phyloP scores from a whole-genome alignment of 345 rosid species.

The Citrus australasica region DNA sequence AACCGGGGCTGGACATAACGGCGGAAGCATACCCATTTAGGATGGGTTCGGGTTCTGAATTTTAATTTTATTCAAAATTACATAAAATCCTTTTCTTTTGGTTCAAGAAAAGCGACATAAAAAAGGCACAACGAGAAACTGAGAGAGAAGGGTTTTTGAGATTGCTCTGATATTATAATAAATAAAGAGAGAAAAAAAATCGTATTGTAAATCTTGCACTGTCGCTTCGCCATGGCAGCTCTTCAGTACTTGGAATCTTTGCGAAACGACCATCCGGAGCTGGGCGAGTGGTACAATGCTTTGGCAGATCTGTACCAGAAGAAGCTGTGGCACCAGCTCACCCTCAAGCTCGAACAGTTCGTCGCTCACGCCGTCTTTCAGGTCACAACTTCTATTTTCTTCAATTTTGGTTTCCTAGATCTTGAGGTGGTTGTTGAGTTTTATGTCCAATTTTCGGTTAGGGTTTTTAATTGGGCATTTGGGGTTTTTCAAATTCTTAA shows the following conservation, averaged over 20 bases:
- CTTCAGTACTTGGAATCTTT: slow-evolving; percentile 76
- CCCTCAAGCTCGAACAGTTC: slow-evolving; percentile 97
- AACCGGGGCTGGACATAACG: too few relatives aligned
- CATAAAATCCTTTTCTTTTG: slow-evolving; percentile 17
- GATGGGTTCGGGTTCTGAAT: not conserved
- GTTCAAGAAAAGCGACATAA: slow-evolving; percentile 11
- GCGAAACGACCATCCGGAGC: slow-evolving; percentile 72
- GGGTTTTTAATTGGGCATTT: not conserved
- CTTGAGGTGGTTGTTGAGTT: not conserved
- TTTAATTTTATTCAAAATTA: not conserved
- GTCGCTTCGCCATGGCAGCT: slow-evolving; percentile 64
- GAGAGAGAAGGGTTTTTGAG: not conserved
- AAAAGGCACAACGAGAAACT: not conserved
- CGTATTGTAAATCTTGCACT: too few relatives aligned
- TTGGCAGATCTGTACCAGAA: slow-evolving; percentile 93
- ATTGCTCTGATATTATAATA: not conserved
- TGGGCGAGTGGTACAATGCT: slow-evolving; percentile 85
- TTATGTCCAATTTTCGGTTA: not conserved
- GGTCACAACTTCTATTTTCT: slow-evolving; percentile 32
- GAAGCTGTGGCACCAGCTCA: slow-evolving; percentile 99
- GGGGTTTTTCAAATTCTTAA: not conserved
- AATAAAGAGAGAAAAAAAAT: not conserved
- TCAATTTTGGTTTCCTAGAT: not conserved
- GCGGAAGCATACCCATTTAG: not conserved
- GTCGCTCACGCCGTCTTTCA: slow-evolving; percentile 79